Evolutionary conservation across 129 eudicot genomes (phyloP), one percentile per base, ranked within the genome.

Genomic region (Chrysanthemum lavandulifolium): DNA sequence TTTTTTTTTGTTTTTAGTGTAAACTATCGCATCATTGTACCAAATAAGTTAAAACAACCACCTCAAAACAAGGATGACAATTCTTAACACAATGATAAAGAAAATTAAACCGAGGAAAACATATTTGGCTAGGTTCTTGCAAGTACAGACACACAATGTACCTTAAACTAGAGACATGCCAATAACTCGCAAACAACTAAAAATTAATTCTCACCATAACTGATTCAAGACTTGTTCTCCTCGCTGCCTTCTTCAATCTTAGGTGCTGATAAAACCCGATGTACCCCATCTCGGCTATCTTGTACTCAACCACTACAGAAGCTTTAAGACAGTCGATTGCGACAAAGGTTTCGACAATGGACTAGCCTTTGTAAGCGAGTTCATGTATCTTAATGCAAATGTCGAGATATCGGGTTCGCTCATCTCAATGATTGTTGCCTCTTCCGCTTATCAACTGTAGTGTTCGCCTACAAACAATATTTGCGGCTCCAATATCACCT

Each of bases 361-460:
- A 19, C 83, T 78, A 31, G 97, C 97, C 79, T 93, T 93, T 31
- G 98, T 89, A 76, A 93, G 90, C 36, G 98, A 93, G 85, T 93
- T 93, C 90, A 93, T 75, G 84, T 90, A 93, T 74, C 98, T 85
- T 63, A 93, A 88, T 47, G 98, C 97, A 90, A 93, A 89, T 40
- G 98, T 87, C 83, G 57, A 0, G 97, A 87, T 16, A 93, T n/a
- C 97, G 2, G 97, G 98, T 81, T 93, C 96, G n/a, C 86, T 93
- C 97, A 93, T 93, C 83, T 93, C 98, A 45, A 93, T 86, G 6
- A 93, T 64, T 1, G 96, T 93, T 0, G 96, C 86, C 54, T 93
- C 98, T 70, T 93, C 98, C 14, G 98, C 96, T 93, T 90, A 81
- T 93, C 98, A 3, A 89, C 98, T 23, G 97, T 85, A 6, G 92